These are phyloP conservation scores for Heliosperma pusillum DNA, from an alignment of 148 eudicot genomes.

Conservation along the genomic window DNA sequence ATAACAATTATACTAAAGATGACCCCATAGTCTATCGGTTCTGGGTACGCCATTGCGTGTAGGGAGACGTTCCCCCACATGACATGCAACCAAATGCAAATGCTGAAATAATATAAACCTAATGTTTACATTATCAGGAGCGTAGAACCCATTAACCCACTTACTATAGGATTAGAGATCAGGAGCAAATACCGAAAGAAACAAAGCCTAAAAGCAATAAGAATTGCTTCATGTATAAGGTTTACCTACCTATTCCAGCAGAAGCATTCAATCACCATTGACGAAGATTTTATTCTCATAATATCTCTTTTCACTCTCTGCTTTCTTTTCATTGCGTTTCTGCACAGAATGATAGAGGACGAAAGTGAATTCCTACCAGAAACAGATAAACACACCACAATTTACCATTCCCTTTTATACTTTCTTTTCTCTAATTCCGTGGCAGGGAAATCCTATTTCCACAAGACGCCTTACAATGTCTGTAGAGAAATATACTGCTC, in stretches of 20 bases:
- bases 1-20: too few species aligned
- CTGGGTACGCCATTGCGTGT: too few species aligned
- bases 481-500: neutral
- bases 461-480: neutral
- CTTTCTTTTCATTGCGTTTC: constrained; percentile 95
- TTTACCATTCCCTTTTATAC: neutral
- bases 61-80: neutral
- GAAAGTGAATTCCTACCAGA: neutral
- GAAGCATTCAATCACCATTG: constrained; percentile 50
- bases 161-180: neutral
- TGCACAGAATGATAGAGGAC: constrained; percentile 27
- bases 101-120: neutral
- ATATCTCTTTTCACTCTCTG: constrained; percentile 79
- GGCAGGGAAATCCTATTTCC: neutral
- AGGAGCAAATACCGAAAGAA: neutral
- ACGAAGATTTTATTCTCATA: constrained; percentile 67
- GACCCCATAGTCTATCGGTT: too few species aligned
- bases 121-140: too few species aligned
- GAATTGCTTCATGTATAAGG: neutral
- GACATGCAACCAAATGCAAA: neutral
- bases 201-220: neutral
- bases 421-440: neutral
- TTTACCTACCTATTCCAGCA: constrained; percentile 1
- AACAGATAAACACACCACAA: neutral
- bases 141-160: neutral